A percentile compares a stretch with the other conserved stretches of the same genome.
phyloP scores from a whole-genome alignment of 2,329 filamentous ascomycete genomes.

The Penicillium italicum region DNA sequence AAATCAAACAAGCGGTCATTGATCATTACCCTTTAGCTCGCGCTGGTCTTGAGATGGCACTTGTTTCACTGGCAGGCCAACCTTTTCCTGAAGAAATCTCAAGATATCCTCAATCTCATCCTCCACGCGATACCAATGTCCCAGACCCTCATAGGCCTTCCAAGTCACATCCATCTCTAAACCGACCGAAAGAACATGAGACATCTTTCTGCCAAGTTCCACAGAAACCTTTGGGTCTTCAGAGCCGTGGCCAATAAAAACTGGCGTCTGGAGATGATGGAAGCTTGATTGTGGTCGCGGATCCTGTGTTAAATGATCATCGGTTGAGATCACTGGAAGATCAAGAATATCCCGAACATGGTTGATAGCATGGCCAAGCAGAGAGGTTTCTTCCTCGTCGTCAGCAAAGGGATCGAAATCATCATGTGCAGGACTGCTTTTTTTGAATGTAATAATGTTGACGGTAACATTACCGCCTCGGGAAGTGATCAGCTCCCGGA shows the following conservation, averaged over 20 bases:
- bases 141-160: constrained; percentile 11
- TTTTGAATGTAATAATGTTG: background rate
- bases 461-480: too few relatives aligned
- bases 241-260: constrained; percentile 19
- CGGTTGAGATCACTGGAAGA: constrained; percentile 10
- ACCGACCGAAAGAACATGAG: constrained; percentile 9
- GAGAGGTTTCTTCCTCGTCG: constrained; percentile 11
- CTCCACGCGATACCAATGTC: constrained; percentile 13
- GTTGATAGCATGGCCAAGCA: constrained; percentile 24
- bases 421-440: constrained; percentile 4
- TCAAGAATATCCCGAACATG: constrained; percentile 36
- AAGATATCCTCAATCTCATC: constrained; percentile 15
- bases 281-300: background rate
- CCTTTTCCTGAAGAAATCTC: constrained; percentile 3
- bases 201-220: constrained; percentile 14
- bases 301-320: background rate
- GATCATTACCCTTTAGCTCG: background rate
- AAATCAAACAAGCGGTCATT: background rate
- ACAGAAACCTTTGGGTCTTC: constrained; percentile 16
- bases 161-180: constrained; percentile 20
- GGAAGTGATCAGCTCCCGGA: too few relatives aligned
- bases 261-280: constrained; percentile 10
- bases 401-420: constrained; percentile 23
- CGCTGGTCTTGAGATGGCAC: background rate
- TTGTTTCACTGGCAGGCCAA: background rate